Evolutionary conservation across 2,329 filamentous ascomycete genomes (phyloP), one percentile per base, ranked within the genome.

Genomic region (Aureobasidium sp.): DNA sequence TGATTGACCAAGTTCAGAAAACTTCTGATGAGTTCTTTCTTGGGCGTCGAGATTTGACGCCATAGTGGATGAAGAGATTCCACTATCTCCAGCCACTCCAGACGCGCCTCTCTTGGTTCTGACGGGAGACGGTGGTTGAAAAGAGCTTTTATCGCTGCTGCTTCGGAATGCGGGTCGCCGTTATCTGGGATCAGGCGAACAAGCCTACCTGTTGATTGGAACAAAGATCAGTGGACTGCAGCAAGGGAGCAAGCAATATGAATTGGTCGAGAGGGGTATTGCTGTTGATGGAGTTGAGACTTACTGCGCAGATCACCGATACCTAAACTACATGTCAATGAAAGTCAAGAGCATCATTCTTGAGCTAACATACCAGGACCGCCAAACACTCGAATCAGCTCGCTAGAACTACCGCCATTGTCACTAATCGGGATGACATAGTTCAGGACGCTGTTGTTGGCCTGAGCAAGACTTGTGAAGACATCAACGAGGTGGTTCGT

Each of bases 401-500:
- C 91, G 39, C 88, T 95, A 2, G 90, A 94, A 61, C 88, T 94
- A 34, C 91, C 91, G 44, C 91, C 91, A 70, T 97, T 97, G 71
- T 97, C 91, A 59, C 87, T 93, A 66, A 96, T 95, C 30, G 91
- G 91, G 49, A 97, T 95, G 55, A 96, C 83, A 68, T 95, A 94
- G 70, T 81, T 88, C 37, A 94, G 71, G 2, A 78, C 74, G 63
- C 85, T 86, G 35, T 78, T 71, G 57, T 85, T 86, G 61, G 78
- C 83, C 57, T 83, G 70, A 24, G 73, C 68, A 4, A 81, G 70
- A 19, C 71, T 69, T 55, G 77, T 84, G 70, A 96, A 96, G 10
- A 95, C 87, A 66, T 96, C 91, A 35, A 96, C 91, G 4, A 96
- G 79, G 63, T 80, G 94, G 66, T 96, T 97, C 5, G 91, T 90